phyloP scores from a whole-genome alignment of 164 flowering plant species.

The Magnolia kwangsiensis region DNA sequence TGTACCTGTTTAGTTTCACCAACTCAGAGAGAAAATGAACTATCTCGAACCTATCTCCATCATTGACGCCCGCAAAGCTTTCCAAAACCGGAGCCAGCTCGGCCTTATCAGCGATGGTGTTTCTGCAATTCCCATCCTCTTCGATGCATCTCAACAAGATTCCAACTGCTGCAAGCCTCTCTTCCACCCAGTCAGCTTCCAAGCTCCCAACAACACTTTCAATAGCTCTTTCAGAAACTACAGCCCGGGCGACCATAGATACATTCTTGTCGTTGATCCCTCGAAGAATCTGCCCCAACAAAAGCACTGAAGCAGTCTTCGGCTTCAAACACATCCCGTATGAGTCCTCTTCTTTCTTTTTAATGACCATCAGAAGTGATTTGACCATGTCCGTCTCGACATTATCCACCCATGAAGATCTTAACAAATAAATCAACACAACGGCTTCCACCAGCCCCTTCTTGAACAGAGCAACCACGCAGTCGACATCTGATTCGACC shows the following conservation, averaged over 20 bases:
- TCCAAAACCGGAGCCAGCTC: constrained; percentile 57
- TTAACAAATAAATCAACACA: constrained; percentile 58
- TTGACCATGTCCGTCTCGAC: constrained; percentile 60
- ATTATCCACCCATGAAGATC: constrained; percentile 36
- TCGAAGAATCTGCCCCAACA: constrained; percentile 46
- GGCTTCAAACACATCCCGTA: constrained; percentile 47
- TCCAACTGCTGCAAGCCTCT: constrained; percentile 64
- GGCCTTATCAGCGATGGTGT: constrained; percentile 60
- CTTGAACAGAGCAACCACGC: constrained; percentile 62
- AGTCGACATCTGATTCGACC: constrained; percentile 66
- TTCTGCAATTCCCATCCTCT: constrained; percentile 63
- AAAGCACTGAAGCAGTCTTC: constrained; percentile 52
- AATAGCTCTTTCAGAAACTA: constrained; percentile 38
- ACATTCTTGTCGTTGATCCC: constrained; percentile 26
- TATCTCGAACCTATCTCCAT: constrained; percentile 54
- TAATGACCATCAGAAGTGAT: constrained; percentile 42
- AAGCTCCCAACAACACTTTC: constrained; percentile 43
- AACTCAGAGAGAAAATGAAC: constrained; percentile 56
- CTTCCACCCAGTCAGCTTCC: constrained; percentile 44
- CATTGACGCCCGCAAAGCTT: constrained; percentile 44
- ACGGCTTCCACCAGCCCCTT: constrained; percentile 69
- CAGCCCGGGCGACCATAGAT: constrained; percentile 25
- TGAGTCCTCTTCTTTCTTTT: constrained; percentile 34
- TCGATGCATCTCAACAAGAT: constrained; percentile 60
- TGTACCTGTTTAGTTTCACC: constrained; percentile 60